Percentiles rank a stretch among this genome's conserved stretches.
Conservation (phyloP, 1,284 basidiomycete genomes). For the Fistulina hepatica region DNA sequence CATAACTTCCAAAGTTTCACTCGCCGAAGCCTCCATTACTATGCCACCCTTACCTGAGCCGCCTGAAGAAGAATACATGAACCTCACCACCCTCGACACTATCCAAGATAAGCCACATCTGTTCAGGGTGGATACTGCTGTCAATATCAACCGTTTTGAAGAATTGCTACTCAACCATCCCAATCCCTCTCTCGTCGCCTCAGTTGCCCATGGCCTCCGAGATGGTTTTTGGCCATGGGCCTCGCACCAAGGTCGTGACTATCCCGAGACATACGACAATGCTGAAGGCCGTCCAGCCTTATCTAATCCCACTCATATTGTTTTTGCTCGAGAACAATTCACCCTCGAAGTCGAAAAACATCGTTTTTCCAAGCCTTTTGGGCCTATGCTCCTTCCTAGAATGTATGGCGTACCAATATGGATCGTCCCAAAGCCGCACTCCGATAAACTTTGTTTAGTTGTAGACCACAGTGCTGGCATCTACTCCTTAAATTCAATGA, state of each 20-base stretch:
- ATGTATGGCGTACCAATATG: no score
- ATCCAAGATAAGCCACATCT: conserved; percentile 19
- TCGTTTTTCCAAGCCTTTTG: conserved; percentile 29
- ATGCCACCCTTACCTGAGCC: conserved; percentile 14
- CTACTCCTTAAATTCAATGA: no score
- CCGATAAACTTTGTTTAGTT: no score
- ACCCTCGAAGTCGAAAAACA: conserved; percentile 23
- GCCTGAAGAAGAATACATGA: conserved; percentile 10
- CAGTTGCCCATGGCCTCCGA: conserved; percentile 21
- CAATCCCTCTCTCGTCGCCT: conserved; percentile 26
- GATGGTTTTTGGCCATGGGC: conserved; percentile 35
- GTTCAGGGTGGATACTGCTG: conserved; percentile 26
- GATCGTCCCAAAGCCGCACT: no score
- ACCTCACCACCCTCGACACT: conserved; percentile 13
- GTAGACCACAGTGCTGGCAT: no score
- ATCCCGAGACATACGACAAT: no score
- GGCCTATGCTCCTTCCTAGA: conserved; percentile 28
- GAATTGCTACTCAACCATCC: conserved; percentile 22
- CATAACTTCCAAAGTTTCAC: no score
- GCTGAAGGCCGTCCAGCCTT: no score
- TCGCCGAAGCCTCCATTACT: conserved; percentile 17
- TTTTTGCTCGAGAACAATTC: conserved; percentile 24
- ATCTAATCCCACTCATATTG: conserved; percentile 5
- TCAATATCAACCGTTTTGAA: conserved; percentile 24
- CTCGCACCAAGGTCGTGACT: conserved; percentile 10